Base-by-base conservation (phyloP, 257 asterid genomes). In the Eucommia ulmoides region DNA sequence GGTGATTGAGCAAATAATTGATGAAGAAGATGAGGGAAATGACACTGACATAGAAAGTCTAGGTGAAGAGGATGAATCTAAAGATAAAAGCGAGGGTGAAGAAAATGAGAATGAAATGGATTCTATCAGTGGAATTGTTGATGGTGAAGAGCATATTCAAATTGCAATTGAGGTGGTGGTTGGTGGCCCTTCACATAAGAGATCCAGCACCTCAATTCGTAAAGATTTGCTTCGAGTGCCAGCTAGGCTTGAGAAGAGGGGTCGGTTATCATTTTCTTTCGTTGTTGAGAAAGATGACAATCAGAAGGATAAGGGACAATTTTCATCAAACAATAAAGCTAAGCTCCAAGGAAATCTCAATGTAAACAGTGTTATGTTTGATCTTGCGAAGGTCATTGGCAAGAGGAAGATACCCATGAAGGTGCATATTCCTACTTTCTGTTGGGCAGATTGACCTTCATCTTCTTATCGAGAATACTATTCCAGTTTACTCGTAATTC, bases 1-100 rank as follows among this genome's bases (percentile, higher is more conserved):
- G 77, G 93, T 75, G 58, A 85, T 89, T 63, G 94, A 89, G 54
- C 93, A 80, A 64, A 75, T 83, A 62, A 75, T 83, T 50, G 94
- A 82, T 51, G 94, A 78, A 60, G 98, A 80, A 51, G 95, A 64
- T 53, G 74, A 72, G 53, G 78, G 81, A 7, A 69, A 77, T 54
- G 84, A 75, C 33, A 60, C 38, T 23, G 80, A 73, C 56, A 49
- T 61, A 15, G 86, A 75, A 38, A 60, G 55, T 50, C 48, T 52
- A 42, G 82, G 71, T 35, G 21, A 52, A 19, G 82, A 68, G 19
- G 72, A 67, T 58, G 88, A 60, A 50, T 64, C 46, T 26, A 64
- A 61, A 60, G 68, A 70, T 50, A 74, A 72, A 59, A 74, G 60
- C 38, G 84, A 71, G 24, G 84, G 69, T 9, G 78, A 74, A 33